Evolutionary conservation across 148 eudicot genomes (phyloP), one percentile per base, ranked within the genome.

Genomic region (Silene conica): DNA sequence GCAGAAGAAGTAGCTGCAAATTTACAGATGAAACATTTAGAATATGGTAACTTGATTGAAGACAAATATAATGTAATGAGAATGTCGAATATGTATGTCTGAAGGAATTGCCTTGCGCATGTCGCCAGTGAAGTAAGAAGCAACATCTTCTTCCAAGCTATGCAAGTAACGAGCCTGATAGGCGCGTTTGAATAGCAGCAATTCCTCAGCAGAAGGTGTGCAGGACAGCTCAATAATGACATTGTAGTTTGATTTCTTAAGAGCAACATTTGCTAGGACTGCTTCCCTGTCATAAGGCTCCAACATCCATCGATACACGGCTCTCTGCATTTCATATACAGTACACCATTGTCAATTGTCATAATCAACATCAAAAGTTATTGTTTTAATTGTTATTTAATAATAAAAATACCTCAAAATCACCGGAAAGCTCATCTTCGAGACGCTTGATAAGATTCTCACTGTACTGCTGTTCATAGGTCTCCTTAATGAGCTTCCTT

Each of bases 91-190:
- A 48, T 7, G 59, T 13, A 48, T 7, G 59, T 5, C n/a, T 15
- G 13, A 15, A 60, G 19, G 22, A 62, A 72, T 73, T 79, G 73
- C 95, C 90, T 85, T 85, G 73, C 97, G 85, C 16, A 89, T 46
- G 28, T 92, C 88, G 22, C 88, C 87, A 23, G 85, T 67, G 74
- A 86, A 81, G 63, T 84, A 71, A 14, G 80, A 83, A 58, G 95
- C 88, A 20, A 89, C 81, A 73, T 92, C 97, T 67, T 92, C 97
- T 77, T 92, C 97, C 80, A 89, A 19, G 73, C 88, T 85, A 63
- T 71, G 90, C 68, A 78, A 76, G 79, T 80, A 89, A 14, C 87
- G 89, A 34, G 72, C 75, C 50, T 86, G 95, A 74, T 92, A 92
- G 25, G 92, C 95, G n/a, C 89, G 77, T 73, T 87, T 92, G 67